Percentiles rank a stretch among this genome's conserved stretches.
Evolutionary conservation across 495 filamentous ascomycete genomes (phyloP).

Genomic region (Hypomontagnella monticulosa): DNA sequence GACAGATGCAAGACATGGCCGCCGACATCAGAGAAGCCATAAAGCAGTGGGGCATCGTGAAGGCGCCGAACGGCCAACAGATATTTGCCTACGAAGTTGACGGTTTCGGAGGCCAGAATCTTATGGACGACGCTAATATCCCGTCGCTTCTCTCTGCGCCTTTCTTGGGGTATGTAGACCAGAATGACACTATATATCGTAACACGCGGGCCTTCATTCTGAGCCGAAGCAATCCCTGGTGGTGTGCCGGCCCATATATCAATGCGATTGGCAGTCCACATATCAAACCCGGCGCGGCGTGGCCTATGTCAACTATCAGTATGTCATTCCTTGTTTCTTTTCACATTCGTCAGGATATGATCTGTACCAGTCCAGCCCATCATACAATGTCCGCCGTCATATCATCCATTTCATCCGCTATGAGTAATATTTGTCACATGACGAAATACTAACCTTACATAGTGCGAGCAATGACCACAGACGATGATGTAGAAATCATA

Average conservation of each 20-base stretch:
- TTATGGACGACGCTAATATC: constrained; percentile 74
- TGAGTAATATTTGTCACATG: not conserved
- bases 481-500: constrained; percentile 60
- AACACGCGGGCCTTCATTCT: constrained; percentile 62
- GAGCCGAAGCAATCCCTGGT: constrained; percentile 65
- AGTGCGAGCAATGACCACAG: constrained; percentile 52
- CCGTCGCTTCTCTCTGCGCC: constrained; percentile 65
- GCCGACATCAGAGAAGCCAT: constrained; percentile 62
- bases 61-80: constrained; percentile 46
- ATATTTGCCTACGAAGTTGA: constrained; percentile 71
- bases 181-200: constrained; percentile 57
- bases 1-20: constrained; percentile 62
- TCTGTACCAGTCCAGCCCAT: not conserved
- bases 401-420: no score
- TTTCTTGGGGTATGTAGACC: constrained; percentile 59
- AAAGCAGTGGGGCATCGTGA: constrained; percentile 56
- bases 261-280: constrained; percentile 67
- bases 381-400: not conserved
- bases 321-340: constrained; percentile 35
- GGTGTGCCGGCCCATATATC: constrained; percentile 62
- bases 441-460: not conserved
- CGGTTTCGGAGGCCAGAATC: constrained; percentile 61
- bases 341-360: not conserved
- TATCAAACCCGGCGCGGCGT: constrained; percentile 63
- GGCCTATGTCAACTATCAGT: constrained; percentile 68